Evolutionary conservation across 495 filamentous ascomycete genomes (phyloP), one percentile per base, ranked within the genome.

Genomic region (Podospora pseudoanserina): DNA sequence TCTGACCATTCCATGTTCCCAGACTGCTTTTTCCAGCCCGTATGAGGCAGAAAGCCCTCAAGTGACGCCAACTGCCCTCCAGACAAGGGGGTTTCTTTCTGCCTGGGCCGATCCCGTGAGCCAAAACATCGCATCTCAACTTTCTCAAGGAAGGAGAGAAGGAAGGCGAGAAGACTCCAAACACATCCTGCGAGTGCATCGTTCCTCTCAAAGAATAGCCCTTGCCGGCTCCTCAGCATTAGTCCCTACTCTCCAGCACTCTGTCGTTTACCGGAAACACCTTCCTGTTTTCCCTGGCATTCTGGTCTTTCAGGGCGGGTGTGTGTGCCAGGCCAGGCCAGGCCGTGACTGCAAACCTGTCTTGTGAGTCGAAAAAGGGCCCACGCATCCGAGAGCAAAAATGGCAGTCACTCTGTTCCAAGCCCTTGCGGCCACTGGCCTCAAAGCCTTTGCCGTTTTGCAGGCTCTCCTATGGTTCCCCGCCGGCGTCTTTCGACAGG

Each of bases 391-490:
- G 39, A 49, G 55, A 26, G n/a, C n/a, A 39, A 73, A 71, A 66
- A 77, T 77, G 76, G 71, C 74, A 66, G 60, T 65, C 66, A 65
- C 75, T 63, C 63, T 73, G 67, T 68, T 70, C 68, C 53, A 67
- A 58, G 69, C 71, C 58, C 56, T 72, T 32, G 56, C 68, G 67
- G 73, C 70, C 66, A 60, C 67, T 30, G 71, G 75, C 64, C 76
- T 70, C 59, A 70, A 70, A 53, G 65, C 73, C 60, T 53, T 65
- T 54, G 69, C 66, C 30, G 72, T 73, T 61, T 59, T 78, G 62
- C 74, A 71, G 66, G 72, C 72, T 39, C 60, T 75, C 62, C 67
- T 75, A 44, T 58, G 70, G 53, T 68, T 76, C 19, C 56, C 76
- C 56, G 61, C 71, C 56, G 67, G 68, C 60, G 57, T 64, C 27